A percentile compares a stretch with the other conserved stretches of the same genome.
These are phyloP conservation scores for Fraxinus xanthoxyloides DNA, from an alignment of 305 asterid species.

Conservation along the genomic window DNA sequence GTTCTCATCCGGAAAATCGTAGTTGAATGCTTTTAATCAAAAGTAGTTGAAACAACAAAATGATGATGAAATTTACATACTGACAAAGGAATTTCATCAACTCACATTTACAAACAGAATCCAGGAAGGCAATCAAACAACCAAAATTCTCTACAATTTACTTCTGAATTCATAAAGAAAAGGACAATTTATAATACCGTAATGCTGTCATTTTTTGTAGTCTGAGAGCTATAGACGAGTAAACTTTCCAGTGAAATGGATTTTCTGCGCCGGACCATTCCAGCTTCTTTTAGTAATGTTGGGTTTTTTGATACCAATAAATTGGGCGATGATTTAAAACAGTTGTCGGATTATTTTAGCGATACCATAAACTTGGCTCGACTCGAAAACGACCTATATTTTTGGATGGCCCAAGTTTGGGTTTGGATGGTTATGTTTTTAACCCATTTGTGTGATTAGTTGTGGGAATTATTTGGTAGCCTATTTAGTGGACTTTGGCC, in stretches of 20 bases:
- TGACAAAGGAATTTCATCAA: slow-evolving; percentile 28
- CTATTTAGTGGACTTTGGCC: slow-evolving; percentile 35
- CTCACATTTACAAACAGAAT: slow-evolving; percentile 17
- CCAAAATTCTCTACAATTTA: background rate
- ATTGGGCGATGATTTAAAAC: too few relatives aligned
- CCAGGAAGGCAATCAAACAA: slow-evolving; percentile 14
- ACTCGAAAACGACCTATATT: too few relatives aligned
- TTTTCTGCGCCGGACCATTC: slow-evolving; percentile 57
- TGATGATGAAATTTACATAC: too few relatives aligned
- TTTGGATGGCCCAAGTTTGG: too few relatives aligned
- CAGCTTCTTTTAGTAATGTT: slow-evolving; percentile 61
- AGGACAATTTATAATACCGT: slow-evolving; percentile 30
- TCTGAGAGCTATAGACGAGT: slow-evolving; percentile 45
- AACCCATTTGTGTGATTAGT: too few relatives aligned
- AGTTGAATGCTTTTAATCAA: too few relatives aligned
- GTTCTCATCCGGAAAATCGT: background rate
- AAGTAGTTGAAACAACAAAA: too few relatives aligned
- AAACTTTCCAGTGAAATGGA: slow-evolving; percentile 65
- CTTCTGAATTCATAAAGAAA: background rate
- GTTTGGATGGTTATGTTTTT: too few relatives aligned
- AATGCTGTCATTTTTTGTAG: slow-evolving; percentile 29
- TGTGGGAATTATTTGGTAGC: too few relatives aligned
- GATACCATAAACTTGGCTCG: too few relatives aligned
- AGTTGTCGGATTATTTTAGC: too few relatives aligned
- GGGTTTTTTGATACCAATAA: too few relatives aligned